Evolutionary conservation across 225 moss, liverwort and hornwort species (phyloP).

Genomic region (Antitrichia curtipendula): DNA sequence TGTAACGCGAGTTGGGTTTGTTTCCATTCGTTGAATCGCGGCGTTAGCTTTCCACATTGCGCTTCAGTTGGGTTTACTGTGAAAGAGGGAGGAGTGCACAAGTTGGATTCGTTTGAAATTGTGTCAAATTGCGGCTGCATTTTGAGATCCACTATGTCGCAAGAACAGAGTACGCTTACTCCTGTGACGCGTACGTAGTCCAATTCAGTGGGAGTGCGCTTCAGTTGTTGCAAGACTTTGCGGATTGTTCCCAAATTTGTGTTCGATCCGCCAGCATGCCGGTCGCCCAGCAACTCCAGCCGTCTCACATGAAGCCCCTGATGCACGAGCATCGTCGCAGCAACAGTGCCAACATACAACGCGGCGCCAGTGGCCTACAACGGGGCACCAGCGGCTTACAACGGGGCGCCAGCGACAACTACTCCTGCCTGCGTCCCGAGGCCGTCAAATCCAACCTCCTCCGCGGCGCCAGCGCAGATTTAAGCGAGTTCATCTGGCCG

Average conservation of each 20-base stretch:
- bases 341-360: neutral
- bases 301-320: constrained; percentile 1
- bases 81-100: neutral
- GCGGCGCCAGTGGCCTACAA: neutral
- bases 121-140: neutral
- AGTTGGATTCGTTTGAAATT: neutral
- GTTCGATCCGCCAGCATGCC: neutral
- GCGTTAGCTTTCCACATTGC: neutral
- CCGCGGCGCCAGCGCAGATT: constrained; percentile 26
- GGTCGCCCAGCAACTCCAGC: neutral
- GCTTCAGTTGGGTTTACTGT: neutral
- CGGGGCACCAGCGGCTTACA: constrained; percentile 15
- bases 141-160: neutral
- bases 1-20: neutral
- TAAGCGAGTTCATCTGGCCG: constrained; percentile 50
- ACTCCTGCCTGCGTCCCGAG: constrained; percentile 10
- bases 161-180: neutral
- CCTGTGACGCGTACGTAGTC: neutral
- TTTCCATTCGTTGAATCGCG: neutral
- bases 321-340: constrained; percentile 12
- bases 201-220: neutral
- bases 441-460: constrained; percentile 29
- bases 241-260: neutral
- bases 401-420: constrained; percentile 26
- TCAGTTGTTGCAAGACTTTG: neutral